Evolutionary conservation across 2,329 filamentous ascomycete species (phyloP), one percentile per base, ranked within the genome.

Genomic region (Fusarium sp.): DNA sequence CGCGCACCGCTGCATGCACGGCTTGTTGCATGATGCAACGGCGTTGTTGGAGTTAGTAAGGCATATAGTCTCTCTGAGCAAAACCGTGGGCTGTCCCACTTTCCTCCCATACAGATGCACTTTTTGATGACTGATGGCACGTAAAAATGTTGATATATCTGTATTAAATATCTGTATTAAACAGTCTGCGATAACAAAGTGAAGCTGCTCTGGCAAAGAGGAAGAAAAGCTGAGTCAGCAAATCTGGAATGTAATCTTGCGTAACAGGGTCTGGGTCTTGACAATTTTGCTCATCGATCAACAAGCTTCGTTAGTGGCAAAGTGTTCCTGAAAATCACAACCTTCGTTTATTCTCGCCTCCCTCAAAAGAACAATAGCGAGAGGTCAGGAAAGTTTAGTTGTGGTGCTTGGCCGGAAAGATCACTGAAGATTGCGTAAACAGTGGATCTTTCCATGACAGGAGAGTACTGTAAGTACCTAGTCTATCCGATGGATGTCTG

Each of bases 61-160:
- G 55, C 63, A 68, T 57, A 74, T 75, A 69, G 71, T 70, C 65
- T 66, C 58, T 74, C 72, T 75, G 69, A 73, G 74, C 62, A 75
- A 71, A 69, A 57, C 12, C 56, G 73, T 72, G 71, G 69, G 59
- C 65, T 53, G 18, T 45, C 51, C 65, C 65, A 54, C 68, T 71
- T 75, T 61, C 73, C 67, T 76, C 64, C 61, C 65, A 67, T 48
- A 10, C n/a, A 34, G 40, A 56, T 60, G 51, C n/a, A 53, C 37
- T 29, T 34, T 18, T 25, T 52, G 25, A 42, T 47, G 41, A 41
- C 10, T 51, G 24, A 52, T 62, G 41, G 58, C 47, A 10, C 34
- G 52, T 11, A 27, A 55, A 41, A 18, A 51, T 30, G 30, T 9
- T 54, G 42, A 37, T 18, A 61, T 25, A 34, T 20, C 20, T 20